Conservation (phyloP, 768 basidiomycete species). For the Terana coerulea region DNA sequence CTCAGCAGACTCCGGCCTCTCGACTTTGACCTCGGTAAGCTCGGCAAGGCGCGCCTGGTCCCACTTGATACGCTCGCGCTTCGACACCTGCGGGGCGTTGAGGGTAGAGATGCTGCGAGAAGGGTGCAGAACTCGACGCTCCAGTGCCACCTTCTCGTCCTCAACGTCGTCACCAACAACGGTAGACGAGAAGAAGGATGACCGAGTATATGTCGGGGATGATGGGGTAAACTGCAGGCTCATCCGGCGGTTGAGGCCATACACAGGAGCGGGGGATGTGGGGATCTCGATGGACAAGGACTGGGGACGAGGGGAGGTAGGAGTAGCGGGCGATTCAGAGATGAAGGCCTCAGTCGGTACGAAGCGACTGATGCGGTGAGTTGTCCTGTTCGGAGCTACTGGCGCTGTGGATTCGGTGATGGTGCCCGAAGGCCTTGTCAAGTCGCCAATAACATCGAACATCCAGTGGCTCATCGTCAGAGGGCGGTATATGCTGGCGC, state of each 20-base stretch:
- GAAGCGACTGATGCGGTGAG: slow-evolving; percentile 32
- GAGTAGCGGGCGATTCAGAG: slow-evolving; percentile 16
- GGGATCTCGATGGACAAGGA: slow-evolving; percentile 38
- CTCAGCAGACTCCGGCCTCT: slow-evolving; percentile 20
- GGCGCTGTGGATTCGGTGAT: not conserved
- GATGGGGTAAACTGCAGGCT: slow-evolving; percentile 70
- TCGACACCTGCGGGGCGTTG: slow-evolving; percentile 1
- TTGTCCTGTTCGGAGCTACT: slow-evolving; percentile 23
- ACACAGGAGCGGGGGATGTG: slow-evolving; percentile 29
- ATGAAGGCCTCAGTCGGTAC: slow-evolving; percentile 32
- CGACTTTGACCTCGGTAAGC: slow-evolving; percentile 21
- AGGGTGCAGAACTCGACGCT: slow-evolving; percentile 17
- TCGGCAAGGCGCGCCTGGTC: slow-evolving; percentile 23
- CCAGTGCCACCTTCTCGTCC: slow-evolving; percentile 36
- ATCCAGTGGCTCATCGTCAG: slow-evolving; percentile 77
- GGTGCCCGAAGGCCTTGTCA: slow-evolving; percentile 37
- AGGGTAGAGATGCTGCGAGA: slow-evolving; percentile 13
- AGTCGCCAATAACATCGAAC: slow-evolving; percentile 72
- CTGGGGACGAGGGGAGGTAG: slow-evolving; percentile 27
- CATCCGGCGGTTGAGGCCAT: slow-evolving; percentile 33
- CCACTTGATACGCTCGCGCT: slow-evolving; percentile 33
- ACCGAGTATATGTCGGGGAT: slow-evolving; percentile 37
- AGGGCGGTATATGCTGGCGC: slow-evolving; percentile 50
- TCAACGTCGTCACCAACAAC: slow-evolving; percentile 36
- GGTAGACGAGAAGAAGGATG: slow-evolving; percentile 22